Evolutionary conservation across 2,329 filamentous ascomycete species (phyloP).

Genomic region (Ophiocordyceps camponoti-floridani): DNA sequence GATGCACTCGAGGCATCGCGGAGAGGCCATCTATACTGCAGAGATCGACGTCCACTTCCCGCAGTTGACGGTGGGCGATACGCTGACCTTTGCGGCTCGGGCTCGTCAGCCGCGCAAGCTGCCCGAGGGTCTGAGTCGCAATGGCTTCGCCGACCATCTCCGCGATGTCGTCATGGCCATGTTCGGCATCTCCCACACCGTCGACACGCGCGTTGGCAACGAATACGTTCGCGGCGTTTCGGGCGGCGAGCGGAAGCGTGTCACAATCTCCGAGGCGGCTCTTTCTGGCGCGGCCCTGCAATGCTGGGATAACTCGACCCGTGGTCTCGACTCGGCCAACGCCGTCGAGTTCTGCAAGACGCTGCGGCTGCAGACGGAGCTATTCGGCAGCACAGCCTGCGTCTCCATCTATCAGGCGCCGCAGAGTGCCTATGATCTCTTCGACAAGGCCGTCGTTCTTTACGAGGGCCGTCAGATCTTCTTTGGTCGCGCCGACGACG

Average conservation of each 20-base stretch:
- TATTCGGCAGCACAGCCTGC: constrained; percentile 45
- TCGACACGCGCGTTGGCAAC: constrained; percentile 57
- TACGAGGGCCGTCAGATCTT: constrained; percentile 46
- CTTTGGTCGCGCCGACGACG: constrained; percentile 41
- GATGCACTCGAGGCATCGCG: constrained; percentile 63
- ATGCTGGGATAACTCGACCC: constrained; percentile 55
- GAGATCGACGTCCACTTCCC: constrained; percentile 74
- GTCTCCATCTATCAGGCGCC: constrained; percentile 62
- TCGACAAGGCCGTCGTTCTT: constrained; percentile 39
- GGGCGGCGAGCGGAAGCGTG: constrained; percentile 55
- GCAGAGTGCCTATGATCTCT: constrained; percentile 44
- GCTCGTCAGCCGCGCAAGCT: constrained; percentile 46
- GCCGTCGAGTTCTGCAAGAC: constrained; percentile 61
- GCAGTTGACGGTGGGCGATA: constrained; percentile 60
- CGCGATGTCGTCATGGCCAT: constrained; percentile 60
- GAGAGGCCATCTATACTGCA: constrained; percentile 75
- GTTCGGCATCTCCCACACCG: constrained; percentile 56
- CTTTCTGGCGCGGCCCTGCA: constrained; percentile 42
- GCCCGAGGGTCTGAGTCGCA: constrained; percentile 36
- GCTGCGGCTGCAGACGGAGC: constrained; percentile 46
- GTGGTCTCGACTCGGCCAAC: constrained; percentile 59
- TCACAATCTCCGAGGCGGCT: constrained; percentile 42
- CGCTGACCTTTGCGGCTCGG: constrained; percentile 57
- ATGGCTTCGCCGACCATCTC: constrained; percentile 41
- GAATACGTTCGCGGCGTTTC: constrained; percentile 59